Evolutionary conservation across 169 alveolate species (phyloP).

Genomic region (Theileria annulata): DNA sequence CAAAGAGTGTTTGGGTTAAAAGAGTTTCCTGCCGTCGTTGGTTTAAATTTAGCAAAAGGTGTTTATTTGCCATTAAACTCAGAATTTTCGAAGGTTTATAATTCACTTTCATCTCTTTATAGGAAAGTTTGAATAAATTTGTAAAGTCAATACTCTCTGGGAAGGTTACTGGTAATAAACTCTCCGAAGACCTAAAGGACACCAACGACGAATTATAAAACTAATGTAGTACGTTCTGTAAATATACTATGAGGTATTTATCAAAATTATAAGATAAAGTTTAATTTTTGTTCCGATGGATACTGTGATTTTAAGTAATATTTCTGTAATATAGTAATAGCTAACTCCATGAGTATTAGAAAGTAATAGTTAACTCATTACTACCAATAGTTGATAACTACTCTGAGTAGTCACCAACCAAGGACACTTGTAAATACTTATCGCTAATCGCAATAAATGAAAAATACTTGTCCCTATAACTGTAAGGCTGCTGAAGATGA

Average conservation of each 20-base stretch:
- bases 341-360: no score
- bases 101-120: not conserved
- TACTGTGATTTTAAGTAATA: no score
- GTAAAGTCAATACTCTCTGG: slow-evolving; percentile 48
- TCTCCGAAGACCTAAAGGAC: slow-evolving; percentile 25
- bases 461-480: no score
- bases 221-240: slow-evolving; percentile 13
- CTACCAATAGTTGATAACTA: no score
- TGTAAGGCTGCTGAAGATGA: no score
- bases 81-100: slow-evolving; percentile 11
- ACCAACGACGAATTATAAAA: not conserved
- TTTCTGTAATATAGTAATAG: not conserved
- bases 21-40: slow-evolving; percentile 46
- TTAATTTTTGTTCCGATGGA: not conserved
- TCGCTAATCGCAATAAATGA: no score
- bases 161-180: slow-evolving; percentile 35
- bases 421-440: no score
- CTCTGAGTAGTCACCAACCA: no score
- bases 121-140: slow-evolving; percentile 44
- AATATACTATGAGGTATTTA: not conserved
- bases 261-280: not conserved
- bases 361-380: no score
- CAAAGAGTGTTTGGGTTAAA: slow-evolving; percentile 37
- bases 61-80: slow-evolving; percentile 33
- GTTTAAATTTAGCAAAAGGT: slow-evolving; percentile 51